Evolutionary conservation across 2,329 filamentous ascomycete species (phyloP), one percentile per base, ranked within the genome.

Genomic region (Penicillium sp.): DNA sequence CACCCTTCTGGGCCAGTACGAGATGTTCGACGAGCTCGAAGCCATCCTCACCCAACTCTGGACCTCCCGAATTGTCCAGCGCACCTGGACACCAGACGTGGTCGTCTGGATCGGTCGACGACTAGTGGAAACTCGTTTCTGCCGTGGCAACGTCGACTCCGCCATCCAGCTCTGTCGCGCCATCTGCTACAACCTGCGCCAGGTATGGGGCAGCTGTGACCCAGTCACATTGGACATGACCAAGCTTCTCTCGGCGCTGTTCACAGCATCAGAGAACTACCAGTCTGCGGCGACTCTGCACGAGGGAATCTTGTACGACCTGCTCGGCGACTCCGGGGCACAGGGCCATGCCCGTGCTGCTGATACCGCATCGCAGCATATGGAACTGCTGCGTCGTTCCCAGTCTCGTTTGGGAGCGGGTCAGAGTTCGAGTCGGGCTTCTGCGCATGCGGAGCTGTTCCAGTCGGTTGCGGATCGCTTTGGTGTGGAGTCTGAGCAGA

Each of bases 101-200:
- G 74, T 84, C 21, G 77, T 83, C 56, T 77, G 77, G 65, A 80
- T 84, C 29, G 82, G 81, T n/a, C 79, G 79, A 42, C 76, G 78
- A 13, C 79, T 84, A 49, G 80, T 84, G 50, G 78, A 80, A 65
- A 80, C 80, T 2, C 80, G 80, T 49, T 83, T 81, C 72, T 77
- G 80, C 42, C 77, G 79, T 33, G 77, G 77, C 41, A 72, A 78
- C 46, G 75, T 78, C 45, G 71, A 77, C 59, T 72, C 73, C 3
- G 75, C 79, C 12, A 74, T 79, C 42, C 73, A 75, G 50, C 77
- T 84, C 2, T 80, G 77, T 68, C 81, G 82, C 64, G 80, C 82
- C 65, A 82, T 84, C 56, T 79, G 79, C 40, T 84, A 84, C 74
- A 84, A 84, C 65, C 74, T 83, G 60, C 79, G 80, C 12, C 80